Evolutionary conservation across 495 filamentous ascomycete species (phyloP), one percentile per base, ranked within the genome.

Genomic region (Podospora comata): DNA sequence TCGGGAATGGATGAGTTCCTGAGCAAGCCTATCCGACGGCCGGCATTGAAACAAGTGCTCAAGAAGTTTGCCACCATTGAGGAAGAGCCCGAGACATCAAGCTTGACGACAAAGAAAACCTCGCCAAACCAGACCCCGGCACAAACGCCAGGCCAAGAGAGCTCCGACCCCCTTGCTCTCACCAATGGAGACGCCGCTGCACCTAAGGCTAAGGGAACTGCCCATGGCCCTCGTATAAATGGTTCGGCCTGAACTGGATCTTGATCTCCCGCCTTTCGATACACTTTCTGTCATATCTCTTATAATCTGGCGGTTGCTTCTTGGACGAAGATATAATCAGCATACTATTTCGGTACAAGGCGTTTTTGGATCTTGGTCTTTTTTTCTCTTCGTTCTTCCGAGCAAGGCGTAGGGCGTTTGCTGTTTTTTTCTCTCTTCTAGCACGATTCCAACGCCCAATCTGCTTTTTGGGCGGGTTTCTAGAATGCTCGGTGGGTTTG

Each of bases 31-130:
- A 96, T 97, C 67, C 84, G 90, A 58, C 82, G 93, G 27, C 91
- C 91, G 5, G 90, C 90, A 23, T 81, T 97, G 60, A 96, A 95
- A 77, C 88, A 92, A 68, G 93, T 97, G 2, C 81, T 97, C 0
- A 91, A 87, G 76, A 85, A 85, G 65, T 87, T 86, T 67, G 83
- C 84, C 6, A 85, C 85, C 0, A 87, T 86, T 54, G 77, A 75
- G 1, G 85, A 87, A 71, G 85, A 87, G 69, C 78, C 79, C 0
- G 85, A 87, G 65, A 82, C 74, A 19, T 66, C 73, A 23, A 77
- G 77, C 19, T 53, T 73, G 30, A 32, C 61, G 5, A 77, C 70
- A 3, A 70, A 70, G 32, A 78, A 68, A 62, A 73, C 71, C 6
- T 75, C 78, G 7, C 76, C 77, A 0, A 74, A 76, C 27, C 76